Percentiles rank a stretch among this genome's conserved stretches.
Conservation (phyloP, 768 basidiomycete species). For the Pleurotus cornucopiae region DNA sequence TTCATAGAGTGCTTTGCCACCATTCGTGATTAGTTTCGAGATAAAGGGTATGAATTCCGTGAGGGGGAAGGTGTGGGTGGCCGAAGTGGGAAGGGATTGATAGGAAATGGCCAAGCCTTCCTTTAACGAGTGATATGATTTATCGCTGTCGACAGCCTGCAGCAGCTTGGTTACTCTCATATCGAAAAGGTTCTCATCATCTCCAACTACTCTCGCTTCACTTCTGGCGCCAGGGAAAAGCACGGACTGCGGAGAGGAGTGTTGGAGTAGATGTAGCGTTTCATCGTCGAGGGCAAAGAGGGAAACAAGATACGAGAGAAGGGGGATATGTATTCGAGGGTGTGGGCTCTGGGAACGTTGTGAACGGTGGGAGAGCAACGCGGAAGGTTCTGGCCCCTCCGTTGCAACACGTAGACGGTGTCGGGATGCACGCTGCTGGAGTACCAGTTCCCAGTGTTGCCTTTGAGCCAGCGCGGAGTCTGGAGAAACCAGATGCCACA, state of each 20-base stretch:
- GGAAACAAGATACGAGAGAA: slow-evolving; percentile 31
- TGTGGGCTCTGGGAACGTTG: slow-evolving; percentile 16
- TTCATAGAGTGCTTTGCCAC: slow-evolving; percentile 8
- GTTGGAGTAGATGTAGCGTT: slow-evolving; percentile 30
- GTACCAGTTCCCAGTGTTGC: slow-evolving; percentile 2
- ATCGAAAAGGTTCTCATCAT: background rate
- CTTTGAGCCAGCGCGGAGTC: background rate
- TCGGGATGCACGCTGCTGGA: background rate
- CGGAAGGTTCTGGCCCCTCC: background rate
- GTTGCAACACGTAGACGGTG: background rate
- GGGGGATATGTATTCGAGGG: slow-evolving; percentile 28
- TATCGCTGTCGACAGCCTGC: background rate
- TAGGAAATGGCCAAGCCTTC: slow-evolving; percentile 10
- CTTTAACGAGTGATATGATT: slow-evolving; percentile 2
- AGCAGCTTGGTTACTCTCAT: slow-evolving; percentile 11
- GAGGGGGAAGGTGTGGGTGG: background rate
- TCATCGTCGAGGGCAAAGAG: slow-evolving; percentile 33
- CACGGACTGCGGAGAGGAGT: slow-evolving; percentile 23
- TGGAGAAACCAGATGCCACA: background rate
- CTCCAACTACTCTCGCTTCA: background rate
- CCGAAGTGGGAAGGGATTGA: slow-evolving; percentile 2
- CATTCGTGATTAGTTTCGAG: background rate
- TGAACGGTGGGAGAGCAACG: background rate
- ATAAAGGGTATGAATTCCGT: slow-evolving; percentile 7
- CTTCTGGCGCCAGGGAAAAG: slow-evolving; percentile 24